phyloP scores from a whole-genome alignment of 441 rosid species.

The Populus tomentosa region DNA sequence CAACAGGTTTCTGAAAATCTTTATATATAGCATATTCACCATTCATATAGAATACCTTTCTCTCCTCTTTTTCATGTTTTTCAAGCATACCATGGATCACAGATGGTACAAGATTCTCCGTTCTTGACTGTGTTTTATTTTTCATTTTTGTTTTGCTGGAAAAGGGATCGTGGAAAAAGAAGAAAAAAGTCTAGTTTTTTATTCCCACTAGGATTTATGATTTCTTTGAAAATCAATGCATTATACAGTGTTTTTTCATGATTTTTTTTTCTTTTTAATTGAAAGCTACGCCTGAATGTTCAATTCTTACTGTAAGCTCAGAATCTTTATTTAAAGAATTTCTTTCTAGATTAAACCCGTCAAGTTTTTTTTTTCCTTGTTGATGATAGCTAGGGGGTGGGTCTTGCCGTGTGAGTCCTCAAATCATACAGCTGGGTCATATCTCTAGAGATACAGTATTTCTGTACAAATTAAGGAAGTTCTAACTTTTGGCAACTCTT shows the following conservation, averaged over 20 bases:
- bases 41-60: not conserved
- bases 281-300: not conserved
- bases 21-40: not conserved
- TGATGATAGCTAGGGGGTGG: not conserved
- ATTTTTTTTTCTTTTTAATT: too few relatives aligned
- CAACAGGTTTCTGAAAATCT: conserved; percentile 55
- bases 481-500: not conserved
- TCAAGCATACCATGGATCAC: not conserved
- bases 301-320: not conserved
- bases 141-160: not conserved
- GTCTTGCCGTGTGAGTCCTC: not conserved
- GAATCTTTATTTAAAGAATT: not conserved
- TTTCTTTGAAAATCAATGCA: not conserved
- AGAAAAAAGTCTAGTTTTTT: not conserved
- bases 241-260: not conserved
- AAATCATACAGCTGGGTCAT: not conserved
- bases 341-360: not conserved
- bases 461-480: not conserved
- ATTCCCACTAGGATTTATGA: not conserved
- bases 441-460: not conserved
- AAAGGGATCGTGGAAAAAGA: not conserved
- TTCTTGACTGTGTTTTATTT: not conserved
- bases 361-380: not conserved
- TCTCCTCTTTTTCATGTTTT: not conserved
- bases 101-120: not conserved